Evolutionary conservation across 768 basidiomycete species (phyloP).

Genomic region (Kwoniella sp.): DNA sequence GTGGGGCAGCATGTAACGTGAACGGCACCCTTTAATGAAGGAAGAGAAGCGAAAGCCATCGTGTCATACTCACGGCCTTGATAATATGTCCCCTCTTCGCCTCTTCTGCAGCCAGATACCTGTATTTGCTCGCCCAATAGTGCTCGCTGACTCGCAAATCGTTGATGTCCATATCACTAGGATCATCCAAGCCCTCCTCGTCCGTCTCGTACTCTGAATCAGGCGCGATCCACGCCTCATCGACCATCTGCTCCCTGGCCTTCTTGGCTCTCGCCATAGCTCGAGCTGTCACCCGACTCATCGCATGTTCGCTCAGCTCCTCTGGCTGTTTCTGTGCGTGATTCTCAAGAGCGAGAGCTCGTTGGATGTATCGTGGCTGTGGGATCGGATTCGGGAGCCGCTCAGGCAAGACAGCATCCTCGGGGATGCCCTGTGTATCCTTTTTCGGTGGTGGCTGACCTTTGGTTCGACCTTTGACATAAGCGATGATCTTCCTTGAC

Average conservation of each 20-base stretch:
- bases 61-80: constrained; percentile 3
- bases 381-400: neutral
- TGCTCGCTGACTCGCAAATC: neutral
- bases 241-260: neutral
- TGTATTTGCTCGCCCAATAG: constrained; percentile 7
- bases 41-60: too few relatives aligned
- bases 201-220: neutral
- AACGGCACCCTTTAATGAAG: too few relatives aligned
- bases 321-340: neutral
- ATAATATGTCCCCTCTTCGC: neutral
- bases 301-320: neutral
- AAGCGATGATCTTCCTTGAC: constrained; percentile 1
- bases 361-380: neutral
- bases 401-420: neutral
- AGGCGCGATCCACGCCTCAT: constrained; percentile 6
- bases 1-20: too few relatives aligned
- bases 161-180: neutral
- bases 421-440: constrained; percentile 12
- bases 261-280: neutral
- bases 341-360: neutral
- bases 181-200: constrained; percentile 5
- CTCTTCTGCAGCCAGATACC: neutral
- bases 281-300: neutral
- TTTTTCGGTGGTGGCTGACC: constrained; percentile 10
- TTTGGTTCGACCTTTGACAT: constrained; percentile 7